Base-by-base conservation (phyloP, 2,329 filamentous ascomycete species). In the Diaporthe destruens region DNA sequence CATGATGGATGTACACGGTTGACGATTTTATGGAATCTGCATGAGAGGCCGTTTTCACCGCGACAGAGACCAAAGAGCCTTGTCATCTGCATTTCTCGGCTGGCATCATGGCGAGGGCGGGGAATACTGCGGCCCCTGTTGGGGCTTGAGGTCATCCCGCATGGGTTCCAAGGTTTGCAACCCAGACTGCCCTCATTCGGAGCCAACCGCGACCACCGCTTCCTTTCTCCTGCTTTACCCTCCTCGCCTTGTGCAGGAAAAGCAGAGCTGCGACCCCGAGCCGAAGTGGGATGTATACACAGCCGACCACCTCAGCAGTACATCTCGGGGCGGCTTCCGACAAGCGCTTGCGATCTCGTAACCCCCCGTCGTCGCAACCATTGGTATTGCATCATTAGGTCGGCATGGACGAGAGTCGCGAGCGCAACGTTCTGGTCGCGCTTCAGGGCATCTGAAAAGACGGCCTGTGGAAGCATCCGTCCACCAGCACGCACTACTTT, bases 1-100 rank as follows among this genome's bases (percentile, higher is more conserved):
- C 55, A 70, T 84, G 89, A 91, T 76, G 85, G 87, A 76, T 88
- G 91, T 74, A 90, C 91, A 80, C 83, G 74, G 90, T 91, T 67
- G 90, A 92, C 72, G 87, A 91, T 74, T 74, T 83, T 75, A 86
- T 71, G 77, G 54, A 65, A 63, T 74, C 74, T 74, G 72, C 76
- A 77, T 75, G 75, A 71, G 74, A 72, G 68, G 75, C 68, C 72
- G 57, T 76, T 76, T 74, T 76, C 71, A 72, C 66, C 63, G 57
- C 68, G 25, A 71, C 34, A 73, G 67, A 73, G 57, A 66, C 61
- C 57, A 73, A 51, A 66, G 69, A 56, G 66, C 67, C 67, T 66
- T 56, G 51, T 66, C 51, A 63, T n/a, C 57, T 66, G 49, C 55
- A 71, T 67, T 59, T 71, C 53, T 32, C 72, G 69, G 68, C 53